Base-by-base conservation (phyloP, 1,284 basidiomycete genomes). In the Cerioporus squamosus region DNA sequence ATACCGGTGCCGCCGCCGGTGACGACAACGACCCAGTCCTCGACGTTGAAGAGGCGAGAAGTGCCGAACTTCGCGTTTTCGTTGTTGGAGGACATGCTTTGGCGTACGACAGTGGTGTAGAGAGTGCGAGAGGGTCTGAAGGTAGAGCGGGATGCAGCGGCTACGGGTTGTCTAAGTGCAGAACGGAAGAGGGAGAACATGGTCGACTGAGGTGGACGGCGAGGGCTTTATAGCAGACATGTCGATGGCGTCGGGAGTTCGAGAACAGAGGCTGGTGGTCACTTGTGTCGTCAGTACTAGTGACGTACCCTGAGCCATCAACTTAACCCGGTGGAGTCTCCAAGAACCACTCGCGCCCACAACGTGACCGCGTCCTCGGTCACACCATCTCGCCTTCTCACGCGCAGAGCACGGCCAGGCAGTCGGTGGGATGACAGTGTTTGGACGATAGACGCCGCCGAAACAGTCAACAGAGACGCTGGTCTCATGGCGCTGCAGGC, bases 1-100 rank as follows among this genome's bases (percentile, higher is more conserved):
- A 79, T 77, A 12, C 77, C 77, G 1, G 73, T 75, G 69, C 64
- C 76, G 33, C 78, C 76, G 31, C 77, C 77, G 8, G 78, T 75
- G 53, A 78, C 72, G 55, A 78, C 68, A 48, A 62, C 67, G 49
- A 75, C 69, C 66, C 72, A 73, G 63, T 68, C 75, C 39, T 71
- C 61, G 59, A 74, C 67, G 49, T 73, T 66, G 66, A 72, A 75
- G 53, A 75, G 71, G 23, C 67, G 67, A 18, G 60, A 45, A 17
- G 61, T 31, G 6, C 61, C 59, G 47, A 69, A 69, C 38, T 67
- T 64, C 1, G 53, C 45, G 60, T 69, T 72, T 15, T 36, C 33
- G 33, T 10, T 36, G 33, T 53, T 61, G 20, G 57, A 55, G 17
- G 55, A 15, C 66, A 67, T 67, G 23, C 51, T 39, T 14, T 36